Conservation (phyloP, 306 rosid species). For the Cajanus cajan region DNA sequence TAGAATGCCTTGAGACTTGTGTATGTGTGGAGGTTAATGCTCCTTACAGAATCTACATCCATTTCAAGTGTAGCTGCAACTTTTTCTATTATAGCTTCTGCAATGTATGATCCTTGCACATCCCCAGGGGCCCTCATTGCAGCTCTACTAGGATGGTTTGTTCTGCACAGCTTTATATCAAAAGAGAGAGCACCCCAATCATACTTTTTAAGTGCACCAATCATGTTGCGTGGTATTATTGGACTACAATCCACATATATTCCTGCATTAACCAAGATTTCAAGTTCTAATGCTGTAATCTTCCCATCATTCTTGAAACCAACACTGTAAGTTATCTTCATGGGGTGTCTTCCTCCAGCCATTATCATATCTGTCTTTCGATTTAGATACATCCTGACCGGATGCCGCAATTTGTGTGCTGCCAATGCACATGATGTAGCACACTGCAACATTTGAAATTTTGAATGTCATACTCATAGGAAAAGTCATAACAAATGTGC, state of each 20-base stretch:
- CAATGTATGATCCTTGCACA: constrained; percentile 75
- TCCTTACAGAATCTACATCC: constrained; percentile 73
- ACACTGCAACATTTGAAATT: constrained; percentile 44
- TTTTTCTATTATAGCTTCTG: constrained; percentile 79
- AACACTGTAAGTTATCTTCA: constrained; percentile 76
- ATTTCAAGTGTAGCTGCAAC: constrained; percentile 75
- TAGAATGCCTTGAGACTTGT: constrained; percentile 61
- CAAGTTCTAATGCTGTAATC: constrained; percentile 70
- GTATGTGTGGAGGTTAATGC: constrained; percentile 63
- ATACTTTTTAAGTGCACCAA: constrained; percentile 64
- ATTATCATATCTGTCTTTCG: constrained; percentile 88
- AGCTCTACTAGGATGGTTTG: constrained; percentile 71
- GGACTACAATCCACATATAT: constrained; percentile 52
- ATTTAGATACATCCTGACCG: constrained; percentile 67
- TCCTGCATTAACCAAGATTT: constrained; percentile 74
- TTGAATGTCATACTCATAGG: background rate
- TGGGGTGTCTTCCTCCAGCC: constrained; percentile 96
- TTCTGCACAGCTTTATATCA: constrained; percentile 74
- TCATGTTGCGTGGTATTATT: constrained; percentile 45
- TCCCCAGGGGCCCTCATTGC: constrained; percentile 94
- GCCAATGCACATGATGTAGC: constrained; percentile 89
- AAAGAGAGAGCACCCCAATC: constrained; percentile 85
- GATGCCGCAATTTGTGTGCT: constrained; percentile 63
- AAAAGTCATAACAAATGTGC: background rate
- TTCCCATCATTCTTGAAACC: constrained; percentile 82